Base-by-base conservation (phyloP, 257 asterid genomes). In the Henckelia pumila region DNA sequence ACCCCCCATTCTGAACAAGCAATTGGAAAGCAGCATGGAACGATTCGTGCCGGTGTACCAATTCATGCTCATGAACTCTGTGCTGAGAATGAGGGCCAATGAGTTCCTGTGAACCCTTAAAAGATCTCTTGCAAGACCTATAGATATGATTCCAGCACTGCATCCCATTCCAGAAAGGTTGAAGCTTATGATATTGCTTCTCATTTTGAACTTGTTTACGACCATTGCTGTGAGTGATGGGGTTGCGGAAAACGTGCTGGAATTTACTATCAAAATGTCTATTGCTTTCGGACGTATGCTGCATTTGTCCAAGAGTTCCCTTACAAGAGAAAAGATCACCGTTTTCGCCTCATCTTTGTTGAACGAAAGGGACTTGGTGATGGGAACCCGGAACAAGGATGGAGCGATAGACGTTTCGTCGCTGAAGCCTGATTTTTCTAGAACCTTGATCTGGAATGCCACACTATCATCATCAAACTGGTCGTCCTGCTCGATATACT, bases 81-180 rank as follows among this genome's bases (percentile, higher is more conserved):
- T 76, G 72, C 84, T 76, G 8, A 80, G 79, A 29, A 80, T 72
- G 0, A 80, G 4, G 17, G 84, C 84, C 21, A 73, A 10, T 7
- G 61, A 26, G 30, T 60, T 53, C 33, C 2, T 47, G 10, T 77
- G 62, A 14, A 69, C 66, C 71, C 19, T 77, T 52, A 82, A 72
- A 4, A 79, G 53, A 0, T 76, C 58, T 2, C 75, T 59, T 8
- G 78, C 87, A 19, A 82, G 75, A 52, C 75, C 71, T 14, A 82
- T 59, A 17, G 80, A 78, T 61, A 79, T 59, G 17, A 79, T 62
- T 66, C 82, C 77, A 0, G 79, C 84, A 64, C 86, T 82, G 71
- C 86, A 82, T 11, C 86, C 86, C 86, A 82, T 82, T 20, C 86
- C 86, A 16, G 78, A 60, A 26, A 82, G 80, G 35, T 79, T 82